Conservation (phyloP, 73 alveolate species). For the Paraurostyla sp. region DNA sequence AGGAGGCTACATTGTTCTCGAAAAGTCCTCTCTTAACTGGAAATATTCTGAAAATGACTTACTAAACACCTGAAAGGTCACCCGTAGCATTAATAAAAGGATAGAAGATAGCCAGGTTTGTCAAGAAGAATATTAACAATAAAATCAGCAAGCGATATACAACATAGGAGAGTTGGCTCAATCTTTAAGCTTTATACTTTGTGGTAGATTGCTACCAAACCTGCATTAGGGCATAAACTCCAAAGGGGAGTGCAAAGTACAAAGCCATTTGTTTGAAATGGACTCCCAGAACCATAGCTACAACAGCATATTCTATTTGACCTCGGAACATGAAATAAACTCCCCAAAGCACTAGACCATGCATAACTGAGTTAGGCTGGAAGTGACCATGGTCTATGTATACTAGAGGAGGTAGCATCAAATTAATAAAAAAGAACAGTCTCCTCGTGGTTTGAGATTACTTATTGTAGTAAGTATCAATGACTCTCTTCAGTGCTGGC, state of each 20-base stretch:
- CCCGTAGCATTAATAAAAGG: slow-evolving; percentile 16
- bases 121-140: background rate
- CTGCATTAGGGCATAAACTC: slow-evolving; percentile 81
- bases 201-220: no score
- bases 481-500: slow-evolving; percentile 65
- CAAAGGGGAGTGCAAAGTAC: slow-evolving; percentile 92
- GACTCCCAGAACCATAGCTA: slow-evolving; percentile 83
- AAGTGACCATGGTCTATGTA: slow-evolving; percentile 98
- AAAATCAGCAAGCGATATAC: background rate
- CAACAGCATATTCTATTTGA: slow-evolving; percentile 80
- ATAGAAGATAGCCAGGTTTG: background rate
- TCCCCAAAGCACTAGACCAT: slow-evolving; percentile 89
- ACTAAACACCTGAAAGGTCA: background rate
- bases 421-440: slow-evolving; percentile 55
- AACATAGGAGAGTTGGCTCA: no score
- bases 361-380: slow-evolving; percentile 91
- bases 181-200: no score
- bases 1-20: slow-evolving; percentile 87
- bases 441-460: slow-evolving; percentile 51
- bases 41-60: slow-evolving; percentile 76
- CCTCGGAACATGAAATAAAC: slow-evolving; percentile 72
- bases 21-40: slow-evolving; percentile 84
- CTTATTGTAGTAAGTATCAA: slow-evolving; percentile 46
- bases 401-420: slow-evolving; percentile 84
- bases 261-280: slow-evolving; percentile 95